Conservation (phyloP, 148 eudicot genomes). For the Chenopodium suecicum region DNA sequence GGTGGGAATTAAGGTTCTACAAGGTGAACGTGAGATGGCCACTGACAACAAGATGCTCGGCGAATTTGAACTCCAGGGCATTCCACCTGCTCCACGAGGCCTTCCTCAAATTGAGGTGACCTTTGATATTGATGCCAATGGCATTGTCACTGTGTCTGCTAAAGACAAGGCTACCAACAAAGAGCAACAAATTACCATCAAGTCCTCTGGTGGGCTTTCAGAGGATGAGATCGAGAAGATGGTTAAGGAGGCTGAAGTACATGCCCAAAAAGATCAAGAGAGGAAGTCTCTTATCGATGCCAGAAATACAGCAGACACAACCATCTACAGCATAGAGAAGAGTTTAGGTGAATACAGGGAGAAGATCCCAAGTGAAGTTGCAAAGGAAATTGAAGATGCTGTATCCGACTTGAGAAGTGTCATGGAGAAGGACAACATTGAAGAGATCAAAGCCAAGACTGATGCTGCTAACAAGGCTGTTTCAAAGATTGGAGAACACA, state of each 20-base stretch:
- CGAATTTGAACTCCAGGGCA: slow-evolving; percentile 90
- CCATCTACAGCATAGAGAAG: slow-evolving; percentile 86
- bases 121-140: slow-evolving; percentile 96
- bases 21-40: slow-evolving; percentile 99
- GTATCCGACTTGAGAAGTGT: slow-evolving; percentile 69
- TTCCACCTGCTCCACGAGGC: slow-evolving; percentile 97
- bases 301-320: slow-evolving; percentile 79
- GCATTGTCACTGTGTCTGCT: slow-evolving; percentile 90
- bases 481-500: slow-evolving; percentile 90
- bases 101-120: slow-evolving; percentile 96
- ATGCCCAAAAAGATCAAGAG: slow-evolving; percentile 86
- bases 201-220: slow-evolving; percentile 86
- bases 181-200: slow-evolving; percentile 91
- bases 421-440: slow-evolving; percentile 56
- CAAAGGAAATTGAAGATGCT: slow-evolving; percentile 70
- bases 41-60: slow-evolving; percentile 83
- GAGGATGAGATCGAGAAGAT: slow-evolving; percentile 83
- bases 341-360: slow-evolving; percentile 76
- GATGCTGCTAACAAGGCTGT: slow-evolving; percentile 87
- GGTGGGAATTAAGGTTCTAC: slow-evolving; percentile 89
- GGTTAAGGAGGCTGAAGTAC: slow-evolving; percentile 89
- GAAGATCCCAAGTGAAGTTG: slow-evolving; percentile 70
- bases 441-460: slow-evolving; percentile 74
- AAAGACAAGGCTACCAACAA: slow-evolving; percentile 85
- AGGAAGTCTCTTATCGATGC: slow-evolving; percentile 72